These are phyloP conservation scores for Capronia coronata DNA, from an alignment of 2,329 filamentous ascomycete species.

Conservation along the genomic window DNA sequence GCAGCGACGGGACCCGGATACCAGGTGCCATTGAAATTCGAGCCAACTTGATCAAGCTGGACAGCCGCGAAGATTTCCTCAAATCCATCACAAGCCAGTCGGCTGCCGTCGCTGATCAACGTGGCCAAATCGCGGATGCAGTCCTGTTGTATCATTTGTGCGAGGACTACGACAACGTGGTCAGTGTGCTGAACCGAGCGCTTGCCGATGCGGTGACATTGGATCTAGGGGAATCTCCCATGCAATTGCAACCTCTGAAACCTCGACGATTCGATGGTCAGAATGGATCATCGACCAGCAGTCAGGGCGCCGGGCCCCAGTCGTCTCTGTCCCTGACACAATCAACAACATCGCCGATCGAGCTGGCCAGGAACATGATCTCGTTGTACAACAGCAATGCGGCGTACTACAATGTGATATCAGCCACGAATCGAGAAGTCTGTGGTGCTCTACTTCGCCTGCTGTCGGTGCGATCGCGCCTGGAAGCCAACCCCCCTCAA, in stretches of 20 bases:
- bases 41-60: conserved; percentile 70
- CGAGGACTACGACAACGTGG: conserved; percentile 91
- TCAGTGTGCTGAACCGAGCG: conserved; percentile 79
- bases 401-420: conserved; percentile 56
- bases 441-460: conserved; percentile 56
- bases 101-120: conserved; percentile 87
- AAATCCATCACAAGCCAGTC: conserved; percentile 89
- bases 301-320: conserved; percentile 36
- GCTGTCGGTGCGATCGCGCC: conserved; percentile 53
- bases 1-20: conserved; percentile 75
- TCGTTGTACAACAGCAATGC: conserved; percentile 55
- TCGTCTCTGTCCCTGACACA: conserved; percentile 54
- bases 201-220: conserved; percentile 83
- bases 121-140: conserved; percentile 78
- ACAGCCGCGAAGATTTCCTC: conserved; percentile 76
- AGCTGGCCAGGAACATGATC: conserved; percentile 58
- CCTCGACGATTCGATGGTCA: conserved; percentile 48
- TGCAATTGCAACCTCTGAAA: conserved; percentile 73
- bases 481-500: conserved; percentile 52
- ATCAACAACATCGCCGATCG: conserved; percentile 59
- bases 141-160: conserved; percentile 92
- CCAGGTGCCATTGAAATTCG: conserved; percentile 83
- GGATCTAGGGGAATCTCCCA: conserved; percentile 73
- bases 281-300: conserved; percentile 24
- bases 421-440: conserved; percentile 51